Percentiles rank a stretch among this genome's conserved stretches.
phyloP scores from a whole-genome alignment of 1,284 basidiomycete genomes.

The Pseudozyma hubeiensis region DNA sequence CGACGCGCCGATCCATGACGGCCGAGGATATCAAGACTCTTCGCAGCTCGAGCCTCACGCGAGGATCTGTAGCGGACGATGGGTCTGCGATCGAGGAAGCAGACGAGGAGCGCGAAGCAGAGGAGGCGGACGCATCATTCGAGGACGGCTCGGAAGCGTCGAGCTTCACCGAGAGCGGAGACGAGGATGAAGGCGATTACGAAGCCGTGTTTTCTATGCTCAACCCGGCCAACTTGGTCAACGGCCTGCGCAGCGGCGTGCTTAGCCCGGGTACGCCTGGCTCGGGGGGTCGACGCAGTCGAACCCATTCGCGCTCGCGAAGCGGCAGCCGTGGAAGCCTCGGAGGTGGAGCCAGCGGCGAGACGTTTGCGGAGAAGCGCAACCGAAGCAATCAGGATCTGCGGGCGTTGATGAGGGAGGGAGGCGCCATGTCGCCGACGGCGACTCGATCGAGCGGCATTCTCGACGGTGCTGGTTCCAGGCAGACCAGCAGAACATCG shows the following conservation, averaged over 20 bases:
- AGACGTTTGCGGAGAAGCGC: constrained; percentile 63
- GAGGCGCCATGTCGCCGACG: constrained; percentile 54
- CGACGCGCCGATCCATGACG: constrained; percentile 47
- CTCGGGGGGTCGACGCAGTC: constrained; percentile 31
- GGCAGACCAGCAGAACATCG: constrained; percentile 26
- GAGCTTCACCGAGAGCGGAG: constrained; percentile 40
- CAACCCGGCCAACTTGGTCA: constrained; percentile 35
- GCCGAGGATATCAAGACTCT: constrained; percentile 40
- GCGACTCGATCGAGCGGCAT: constrained; percentile 20
- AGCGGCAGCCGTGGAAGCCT: constrained; percentile 51
- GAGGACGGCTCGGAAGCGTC: constrained; percentile 42
- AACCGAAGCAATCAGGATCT: constrained; percentile 58
- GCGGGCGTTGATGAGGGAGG: constrained; percentile 53
- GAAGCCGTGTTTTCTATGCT: constrained; percentile 65
- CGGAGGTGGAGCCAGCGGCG: constrained; percentile 31
- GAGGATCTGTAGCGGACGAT: constrained; percentile 10
- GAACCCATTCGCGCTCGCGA: constrained; percentile 53
- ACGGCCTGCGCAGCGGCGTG: constrained; percentile 32
- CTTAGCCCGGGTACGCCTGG: constrained; percentile 48
- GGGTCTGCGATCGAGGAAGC: constrained; percentile 28
- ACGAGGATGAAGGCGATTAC: constrained; percentile 65
- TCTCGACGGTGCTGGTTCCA: constrained; percentile 22
- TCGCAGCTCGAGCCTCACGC: constrained; percentile 18
- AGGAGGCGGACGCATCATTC: constrained; percentile 39
- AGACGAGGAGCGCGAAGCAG: constrained; percentile 27